Conservation (phyloP, 2,329 filamentous ascomycete species). For the Mariannaea sp. region DNA sequence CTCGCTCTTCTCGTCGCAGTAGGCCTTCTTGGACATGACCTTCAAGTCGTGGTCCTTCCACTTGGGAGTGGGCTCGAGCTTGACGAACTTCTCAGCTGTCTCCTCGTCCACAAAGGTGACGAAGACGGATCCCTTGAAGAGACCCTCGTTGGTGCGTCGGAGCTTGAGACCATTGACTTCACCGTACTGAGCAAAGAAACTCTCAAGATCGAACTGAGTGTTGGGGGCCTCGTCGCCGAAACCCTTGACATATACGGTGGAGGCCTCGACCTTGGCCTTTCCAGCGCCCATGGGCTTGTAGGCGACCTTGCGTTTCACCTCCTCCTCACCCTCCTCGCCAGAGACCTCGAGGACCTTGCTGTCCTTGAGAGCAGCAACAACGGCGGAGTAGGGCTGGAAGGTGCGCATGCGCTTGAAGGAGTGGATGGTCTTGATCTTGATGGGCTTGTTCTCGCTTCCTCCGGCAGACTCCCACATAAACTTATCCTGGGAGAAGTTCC, state of each 20-base stretch:
- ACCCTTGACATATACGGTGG: constrained; percentile 90
- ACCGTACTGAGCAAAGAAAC: constrained; percentile 84
- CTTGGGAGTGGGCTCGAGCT: constrained; percentile 77
- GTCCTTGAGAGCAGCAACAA: constrained; percentile 81
- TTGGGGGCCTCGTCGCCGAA: constrained; percentile 84
- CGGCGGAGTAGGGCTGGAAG: constrained; percentile 84
- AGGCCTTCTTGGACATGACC: constrained; percentile 87
- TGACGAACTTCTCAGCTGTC: constrained; percentile 78
- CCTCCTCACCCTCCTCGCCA: constrained; percentile 74
- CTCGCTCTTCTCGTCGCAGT: constrained; percentile 76
- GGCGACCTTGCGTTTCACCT: constrained; percentile 76
- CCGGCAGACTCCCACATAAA: constrained; percentile 81
- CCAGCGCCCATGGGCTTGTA: constrained; percentile 62
- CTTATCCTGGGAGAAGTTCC: constrained; percentile 86
- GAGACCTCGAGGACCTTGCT: constrained; percentile 74
- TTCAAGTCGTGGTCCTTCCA: constrained; percentile 81
- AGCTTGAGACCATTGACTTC: constrained; percentile 83
- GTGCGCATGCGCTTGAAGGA: constrained; percentile 95
- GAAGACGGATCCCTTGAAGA: constrained; percentile 96
- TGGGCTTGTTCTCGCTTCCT: constrained; percentile 79
- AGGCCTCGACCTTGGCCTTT: constrained; percentile 69
- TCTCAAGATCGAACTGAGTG: constrained; percentile 92
- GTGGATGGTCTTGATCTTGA: constrained; percentile 77
- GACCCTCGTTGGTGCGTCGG: constrained; percentile 71
- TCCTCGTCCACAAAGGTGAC: constrained; percentile 88